Evolutionary conservation across 2,329 filamentous ascomycete species (phyloP).

Genomic region (Alternaria arbusti): DNA sequence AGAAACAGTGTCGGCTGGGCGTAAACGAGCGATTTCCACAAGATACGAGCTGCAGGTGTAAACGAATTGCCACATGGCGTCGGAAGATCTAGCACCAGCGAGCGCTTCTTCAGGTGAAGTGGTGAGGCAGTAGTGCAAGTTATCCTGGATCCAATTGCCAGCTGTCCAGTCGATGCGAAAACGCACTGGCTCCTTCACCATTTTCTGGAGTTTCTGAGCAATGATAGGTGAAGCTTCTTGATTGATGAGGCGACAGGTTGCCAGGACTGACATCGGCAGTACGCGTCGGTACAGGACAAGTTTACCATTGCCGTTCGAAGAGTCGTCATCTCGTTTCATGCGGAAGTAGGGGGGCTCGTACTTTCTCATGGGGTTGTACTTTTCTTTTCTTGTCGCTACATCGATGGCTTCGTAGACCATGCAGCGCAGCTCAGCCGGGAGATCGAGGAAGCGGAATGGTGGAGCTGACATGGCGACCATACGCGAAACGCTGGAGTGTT

Average conservation of each 20-base stretch:
- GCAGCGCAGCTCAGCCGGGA: not conserved
- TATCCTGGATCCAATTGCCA: too few species aligned
- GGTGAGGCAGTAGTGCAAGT: rapidly evolving
- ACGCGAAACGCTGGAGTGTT: not conserved
- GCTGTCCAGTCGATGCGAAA: not conserved
- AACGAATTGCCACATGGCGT: too few species aligned
- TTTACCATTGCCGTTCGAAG: not conserved
- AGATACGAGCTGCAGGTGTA: too few species aligned
- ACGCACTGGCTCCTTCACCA: not conserved
- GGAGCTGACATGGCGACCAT: not conserved
- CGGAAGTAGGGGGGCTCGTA: too few species aligned
- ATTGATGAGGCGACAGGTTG: not conserved
- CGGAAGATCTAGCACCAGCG: too few species aligned
- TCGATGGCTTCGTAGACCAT: not conserved
- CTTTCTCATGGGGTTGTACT: rapidly evolving
- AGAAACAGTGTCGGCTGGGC: too few species aligned
- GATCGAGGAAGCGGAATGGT: not conserved
- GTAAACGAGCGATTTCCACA: too few species aligned
- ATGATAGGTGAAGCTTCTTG: not conserved
- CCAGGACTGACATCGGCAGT: not conserved
- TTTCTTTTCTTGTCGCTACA: not conserved
- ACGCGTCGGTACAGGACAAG: not conserved
- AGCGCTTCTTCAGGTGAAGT: too few species aligned
- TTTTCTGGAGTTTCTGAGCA: not conserved
- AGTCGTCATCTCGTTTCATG: too few species aligned